These are phyloP conservation scores for Chytriomyces sp. DNA, from an alignment of 192 early-diverging fungal genomes.

Conservation along the genomic window DNA sequence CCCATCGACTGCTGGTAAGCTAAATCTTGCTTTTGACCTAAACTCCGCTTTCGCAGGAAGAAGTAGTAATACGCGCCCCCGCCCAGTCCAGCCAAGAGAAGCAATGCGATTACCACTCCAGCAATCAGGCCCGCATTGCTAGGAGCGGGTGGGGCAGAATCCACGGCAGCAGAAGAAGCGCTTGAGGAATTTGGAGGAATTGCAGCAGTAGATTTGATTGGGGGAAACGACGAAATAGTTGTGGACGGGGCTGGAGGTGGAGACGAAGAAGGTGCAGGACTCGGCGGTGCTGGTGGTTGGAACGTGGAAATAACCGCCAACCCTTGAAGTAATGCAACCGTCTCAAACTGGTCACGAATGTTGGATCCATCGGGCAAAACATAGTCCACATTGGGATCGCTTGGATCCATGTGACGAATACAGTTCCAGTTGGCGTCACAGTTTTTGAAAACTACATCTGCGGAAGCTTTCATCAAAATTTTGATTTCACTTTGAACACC, in stretches of 20 bases:
- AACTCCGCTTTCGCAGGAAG: no score
- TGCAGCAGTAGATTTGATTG: not conserved
- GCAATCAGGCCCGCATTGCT: not conserved
- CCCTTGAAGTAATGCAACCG: not conserved
- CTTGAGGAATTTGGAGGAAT: not conserved
- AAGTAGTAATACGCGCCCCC: not conserved
- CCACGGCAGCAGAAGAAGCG: not conserved
- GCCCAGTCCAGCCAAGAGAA: not conserved
- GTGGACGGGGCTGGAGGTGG: not conserved
- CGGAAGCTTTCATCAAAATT: not conserved
- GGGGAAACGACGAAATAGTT: not conserved
- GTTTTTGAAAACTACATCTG: not conserved
- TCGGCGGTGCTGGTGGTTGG: not conserved
- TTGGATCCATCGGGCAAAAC: not conserved
- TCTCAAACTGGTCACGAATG: not conserved
- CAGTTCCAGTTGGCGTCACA: slow-evolving; percentile 24
- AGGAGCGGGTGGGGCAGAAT: not conserved
- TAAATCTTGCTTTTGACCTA: no score
- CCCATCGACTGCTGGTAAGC: no score
- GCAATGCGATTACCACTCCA: not conserved
- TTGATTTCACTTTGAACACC: not conserved
- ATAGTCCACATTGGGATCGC: not conserved
- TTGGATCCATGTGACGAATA: slow-evolving; percentile 9
- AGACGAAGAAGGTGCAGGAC: not conserved
- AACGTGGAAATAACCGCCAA: not conserved